Evolutionary conservation across 768 basidiomycete species (phyloP).

Genomic region (Boletus subparvulus): DNA sequence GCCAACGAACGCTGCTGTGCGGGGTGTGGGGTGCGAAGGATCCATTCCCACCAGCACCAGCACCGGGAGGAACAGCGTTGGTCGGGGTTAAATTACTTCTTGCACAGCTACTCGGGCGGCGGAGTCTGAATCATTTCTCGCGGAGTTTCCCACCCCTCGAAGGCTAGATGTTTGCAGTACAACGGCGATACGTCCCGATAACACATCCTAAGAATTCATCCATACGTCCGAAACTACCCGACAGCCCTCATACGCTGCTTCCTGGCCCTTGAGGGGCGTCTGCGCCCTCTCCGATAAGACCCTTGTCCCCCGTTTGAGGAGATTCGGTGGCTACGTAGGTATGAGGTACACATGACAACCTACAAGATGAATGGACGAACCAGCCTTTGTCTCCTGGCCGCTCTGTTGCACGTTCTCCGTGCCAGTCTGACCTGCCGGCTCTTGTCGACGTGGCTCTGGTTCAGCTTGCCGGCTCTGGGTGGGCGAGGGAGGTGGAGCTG

Average conservation of each 20-base stretch:
- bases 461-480: not conserved
- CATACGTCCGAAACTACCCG: not conserved
- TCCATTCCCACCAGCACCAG: too few species aligned
- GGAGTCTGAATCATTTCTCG: not conserved
- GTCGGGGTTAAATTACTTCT: too few species aligned
- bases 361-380: not conserved
- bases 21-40: not conserved
- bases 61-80: too few species aligned
- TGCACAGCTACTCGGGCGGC: too few species aligned
- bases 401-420: not conserved
- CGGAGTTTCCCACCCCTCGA: not conserved
- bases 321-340: not conserved
- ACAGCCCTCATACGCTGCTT: not conserved
- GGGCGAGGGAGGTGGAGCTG: not conserved
- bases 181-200: too few species aligned
- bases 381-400: not conserved
- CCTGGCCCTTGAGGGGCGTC: conserved; percentile 6
- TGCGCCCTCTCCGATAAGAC: not conserved
- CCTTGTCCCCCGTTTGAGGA: not conserved
- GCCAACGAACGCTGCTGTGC: not conserved
- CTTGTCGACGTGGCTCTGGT: not conserved
- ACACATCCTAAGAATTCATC: too few species aligned
- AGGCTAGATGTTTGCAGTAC: too few species aligned
- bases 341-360: not conserved
- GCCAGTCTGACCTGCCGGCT: not conserved